These are phyloP conservation scores for Ambrosia hybrid DNA, from an alignment of 140 eudicot species.

Conservation along the genomic window DNA sequence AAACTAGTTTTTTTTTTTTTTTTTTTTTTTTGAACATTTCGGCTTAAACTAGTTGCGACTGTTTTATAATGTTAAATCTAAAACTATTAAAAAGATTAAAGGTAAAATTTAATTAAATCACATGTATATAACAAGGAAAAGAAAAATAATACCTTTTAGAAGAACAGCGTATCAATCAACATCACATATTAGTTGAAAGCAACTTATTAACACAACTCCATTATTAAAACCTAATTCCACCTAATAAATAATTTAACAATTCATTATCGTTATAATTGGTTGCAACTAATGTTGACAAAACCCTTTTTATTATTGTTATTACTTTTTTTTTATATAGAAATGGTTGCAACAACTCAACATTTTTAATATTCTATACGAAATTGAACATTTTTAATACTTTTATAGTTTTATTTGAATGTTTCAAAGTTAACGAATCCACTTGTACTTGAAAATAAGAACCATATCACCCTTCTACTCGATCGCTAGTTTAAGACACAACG, in stretches of 20 bases:
- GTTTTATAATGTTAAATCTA: too few relatives aligned
- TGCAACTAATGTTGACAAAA: constrained; percentile 37
- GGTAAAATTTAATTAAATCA: background rate
- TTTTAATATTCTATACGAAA: constrained; percentile 20
- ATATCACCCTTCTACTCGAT: background rate
- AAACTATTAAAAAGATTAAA: background rate
- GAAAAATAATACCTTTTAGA: background rate
- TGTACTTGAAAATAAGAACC: background rate
- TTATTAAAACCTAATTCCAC: constrained; percentile 39
- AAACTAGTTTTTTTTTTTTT: too few relatives aligned
- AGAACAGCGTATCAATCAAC: constrained; percentile 19
- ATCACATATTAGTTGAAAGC: constrained; percentile 24
- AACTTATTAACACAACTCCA: constrained; percentile 27
- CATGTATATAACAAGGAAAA: background rate
- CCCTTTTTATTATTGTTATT: background rate
- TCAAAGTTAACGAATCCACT: constrained; percentile 7
- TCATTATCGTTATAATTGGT: constrained; percentile 30
- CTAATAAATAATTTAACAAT: constrained; percentile 26
- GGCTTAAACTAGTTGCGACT: background rate
- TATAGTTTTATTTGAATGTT: background rate
- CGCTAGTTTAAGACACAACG: too few relatives aligned
- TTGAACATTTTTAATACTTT: constrained; percentile 5
- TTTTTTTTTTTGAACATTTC: too few relatives aligned
- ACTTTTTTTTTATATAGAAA: constrained; percentile 9
- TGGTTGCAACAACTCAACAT: constrained; percentile 49